Conservation (phyloP, 2,329 filamentous ascomycete species). For the Colletotrichum karsti region DNA sequence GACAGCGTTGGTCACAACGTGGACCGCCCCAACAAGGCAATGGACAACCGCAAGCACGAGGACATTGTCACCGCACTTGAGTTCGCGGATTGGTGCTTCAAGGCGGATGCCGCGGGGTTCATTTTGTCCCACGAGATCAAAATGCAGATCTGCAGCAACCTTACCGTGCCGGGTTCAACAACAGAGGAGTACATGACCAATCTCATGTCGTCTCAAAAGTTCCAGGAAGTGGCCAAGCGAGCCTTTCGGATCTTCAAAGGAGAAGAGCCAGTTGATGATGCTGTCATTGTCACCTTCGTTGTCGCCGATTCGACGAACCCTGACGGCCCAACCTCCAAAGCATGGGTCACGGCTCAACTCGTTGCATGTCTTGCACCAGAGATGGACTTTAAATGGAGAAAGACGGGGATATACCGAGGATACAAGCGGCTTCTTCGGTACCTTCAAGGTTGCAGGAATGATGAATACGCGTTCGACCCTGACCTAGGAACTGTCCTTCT, state of each 20-base stretch:
- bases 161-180: background rate
- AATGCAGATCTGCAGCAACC: background rate
- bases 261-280: background rate
- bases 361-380: background rate
- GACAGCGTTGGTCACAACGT: too few species aligned
- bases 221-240: background rate
- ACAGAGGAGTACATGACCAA: background rate
- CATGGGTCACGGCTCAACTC: background rate
- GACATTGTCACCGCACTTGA: background rate
- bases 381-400: background rate
- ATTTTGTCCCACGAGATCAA: background rate
- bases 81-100: background rate
- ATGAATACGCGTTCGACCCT: background rate
- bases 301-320: background rate
- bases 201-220: background rate
- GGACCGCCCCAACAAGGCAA: too few species aligned
- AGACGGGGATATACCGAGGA: background rate
- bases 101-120: background rate
- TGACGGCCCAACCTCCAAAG: background rate
- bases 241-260: background rate
- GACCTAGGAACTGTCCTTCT: background rate
- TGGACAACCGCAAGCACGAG: too few species aligned
- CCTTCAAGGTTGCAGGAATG: background rate
- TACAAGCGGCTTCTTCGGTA: background rate
- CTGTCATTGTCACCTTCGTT: background rate